Percentiles rank a stretch among this genome's conserved stretches.
phyloP scores from a whole-genome alignment of 805 yeast species.

The Vanderwaltozyma polyspora region DNA sequence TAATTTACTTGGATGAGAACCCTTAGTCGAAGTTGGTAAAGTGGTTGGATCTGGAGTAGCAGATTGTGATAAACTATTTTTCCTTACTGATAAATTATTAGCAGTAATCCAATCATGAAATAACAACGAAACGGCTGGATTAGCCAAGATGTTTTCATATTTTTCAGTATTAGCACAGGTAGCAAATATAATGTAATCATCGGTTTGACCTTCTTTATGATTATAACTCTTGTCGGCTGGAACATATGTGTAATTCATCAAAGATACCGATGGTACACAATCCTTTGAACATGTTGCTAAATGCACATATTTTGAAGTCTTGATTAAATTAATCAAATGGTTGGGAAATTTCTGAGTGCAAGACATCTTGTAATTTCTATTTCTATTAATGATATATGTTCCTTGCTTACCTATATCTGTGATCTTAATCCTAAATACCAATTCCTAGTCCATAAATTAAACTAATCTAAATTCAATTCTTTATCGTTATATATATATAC shows the following conservation, averaged over 20 bases:
- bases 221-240: conserved; percentile 21
- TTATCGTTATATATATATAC: no score
- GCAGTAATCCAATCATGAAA: conserved; percentile 87
- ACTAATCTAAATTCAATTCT: no score
- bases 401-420: no score
- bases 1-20: conserved; percentile 30
- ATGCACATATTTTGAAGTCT: conserved; percentile 63
- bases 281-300: conserved; percentile 64
- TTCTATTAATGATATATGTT: not conserved
- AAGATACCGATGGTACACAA: conserved; percentile 71
- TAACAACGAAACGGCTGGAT: conserved; percentile 71
- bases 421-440: no score
- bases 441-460: no score
- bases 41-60: conserved; percentile 24
- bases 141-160: conserved; percentile 52
- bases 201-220: conserved; percentile 24
- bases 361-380: no score
- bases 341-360: conserved; percentile 28
- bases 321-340: conserved; percentile 35
- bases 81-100: conserved; percentile 29
- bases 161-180: conserved; percentile 65
- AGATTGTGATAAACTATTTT: conserved; percentile 19
- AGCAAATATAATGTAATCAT: conserved; percentile 53
- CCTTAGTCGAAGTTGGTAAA: conserved; percentile 6
- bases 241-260: conserved; percentile 81